Conservation (phyloP, 164 flowering plant species). For the Pachysandra terminalis region DNA sequence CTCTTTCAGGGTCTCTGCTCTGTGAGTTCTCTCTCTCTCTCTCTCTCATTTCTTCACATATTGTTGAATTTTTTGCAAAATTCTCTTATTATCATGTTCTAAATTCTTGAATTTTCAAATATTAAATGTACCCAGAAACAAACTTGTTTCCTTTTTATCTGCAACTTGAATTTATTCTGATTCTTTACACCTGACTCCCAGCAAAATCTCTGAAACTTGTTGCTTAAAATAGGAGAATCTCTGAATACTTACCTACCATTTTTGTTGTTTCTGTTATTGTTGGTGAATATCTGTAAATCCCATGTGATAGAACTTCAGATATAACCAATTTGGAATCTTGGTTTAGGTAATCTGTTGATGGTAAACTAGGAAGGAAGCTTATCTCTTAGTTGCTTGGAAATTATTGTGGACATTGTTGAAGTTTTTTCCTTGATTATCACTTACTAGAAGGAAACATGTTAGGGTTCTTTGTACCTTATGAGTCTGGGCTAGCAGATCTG, state of each 20-base stretch:
- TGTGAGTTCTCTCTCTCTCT: too few relatives aligned
- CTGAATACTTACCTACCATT: background rate
- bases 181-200: background rate
- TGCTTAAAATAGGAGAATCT: background rate
- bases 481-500: conserved; percentile 27
- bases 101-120: background rate
- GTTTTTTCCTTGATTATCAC: background rate
- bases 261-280: background rate
- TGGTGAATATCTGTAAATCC: background rate
- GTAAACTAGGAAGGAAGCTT: background rate
- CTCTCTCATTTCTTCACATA: too few relatives aligned
- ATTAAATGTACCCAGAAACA: background rate
- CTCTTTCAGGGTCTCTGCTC: too few relatives aligned
- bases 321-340: background rate
- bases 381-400: background rate
- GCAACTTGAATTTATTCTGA: background rate
- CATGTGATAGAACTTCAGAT: too few relatives aligned
- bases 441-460: conserved; percentile 7
- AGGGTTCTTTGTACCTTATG: conserved; percentile 2
- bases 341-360: conserved; percentile 3
- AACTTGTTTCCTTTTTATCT: background rate
- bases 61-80: too few relatives aligned
- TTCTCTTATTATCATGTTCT: too few relatives aligned
- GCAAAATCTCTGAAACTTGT: background rate
- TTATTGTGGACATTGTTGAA: conserved; percentile 7